Conservation (phyloP, 2,329 filamentous ascomycete genomes). For the Talaromyces rugulosus region DNA sequence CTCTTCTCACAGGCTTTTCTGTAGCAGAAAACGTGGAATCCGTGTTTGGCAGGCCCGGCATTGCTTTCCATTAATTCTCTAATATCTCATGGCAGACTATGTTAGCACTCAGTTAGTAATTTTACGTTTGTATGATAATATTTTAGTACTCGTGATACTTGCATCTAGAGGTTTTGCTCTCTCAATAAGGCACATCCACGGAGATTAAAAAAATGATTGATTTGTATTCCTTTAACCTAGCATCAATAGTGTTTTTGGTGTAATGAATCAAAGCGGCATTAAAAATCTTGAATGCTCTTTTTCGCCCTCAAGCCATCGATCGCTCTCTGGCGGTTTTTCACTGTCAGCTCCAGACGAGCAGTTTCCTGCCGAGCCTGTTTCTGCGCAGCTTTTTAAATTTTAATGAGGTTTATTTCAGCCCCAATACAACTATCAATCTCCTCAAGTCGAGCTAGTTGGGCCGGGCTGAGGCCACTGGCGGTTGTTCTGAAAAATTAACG, state of each 20-base stretch:
- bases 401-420: no score
- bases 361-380: no score
- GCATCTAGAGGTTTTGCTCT: background rate
- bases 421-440: no score
- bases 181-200: no score
- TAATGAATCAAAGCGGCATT: background rate
- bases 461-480: no score
- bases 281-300: background rate
- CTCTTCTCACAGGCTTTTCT: background rate
- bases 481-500: no score
- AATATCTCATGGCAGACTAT: background rate
- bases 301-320: background rate
- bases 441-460: no score
- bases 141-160: background rate
- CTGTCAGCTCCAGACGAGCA: no score
- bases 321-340: background rate
- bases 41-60: background rate
- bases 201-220: no score
- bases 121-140: background rate
- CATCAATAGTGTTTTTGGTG: no score
- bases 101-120: background rate
- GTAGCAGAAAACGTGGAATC: background rate
- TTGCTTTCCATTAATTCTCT: background rate
- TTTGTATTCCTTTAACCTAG: no score
- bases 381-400: no score